Evolutionary conservation across 768 basidiomycete species (phyloP).

Genomic region (Leccinum broughii): DNA sequence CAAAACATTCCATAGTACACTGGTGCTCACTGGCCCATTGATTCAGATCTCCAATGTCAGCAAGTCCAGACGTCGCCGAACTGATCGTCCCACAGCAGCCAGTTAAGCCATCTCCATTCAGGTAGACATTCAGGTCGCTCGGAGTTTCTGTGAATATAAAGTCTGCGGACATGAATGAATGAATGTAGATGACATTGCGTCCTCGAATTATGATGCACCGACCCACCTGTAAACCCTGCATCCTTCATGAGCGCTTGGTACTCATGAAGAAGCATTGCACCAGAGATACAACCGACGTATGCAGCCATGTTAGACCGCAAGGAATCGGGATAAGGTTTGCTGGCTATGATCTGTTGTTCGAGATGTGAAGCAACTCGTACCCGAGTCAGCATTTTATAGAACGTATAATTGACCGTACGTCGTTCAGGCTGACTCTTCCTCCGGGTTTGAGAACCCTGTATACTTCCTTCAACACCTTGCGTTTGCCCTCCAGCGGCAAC

Average conservation of each 20-base stretch:
- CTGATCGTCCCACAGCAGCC: slow-evolving; percentile 6
- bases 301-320: slow-evolving; percentile 42
- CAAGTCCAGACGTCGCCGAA: neutral
- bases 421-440: slow-evolving; percentile 52
- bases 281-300: slow-evolving; percentile 48
- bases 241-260: slow-evolving; percentile 39
- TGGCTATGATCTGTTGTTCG: slow-evolving; percentile 47
- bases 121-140: slow-evolving; percentile 43
- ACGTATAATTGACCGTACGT: slow-evolving; percentile 37
- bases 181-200: neutral
- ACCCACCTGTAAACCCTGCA: slow-evolving; percentile 45
- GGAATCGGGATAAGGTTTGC: slow-evolving; percentile 41
- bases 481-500: slow-evolving; percentile 41
- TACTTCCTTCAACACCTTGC: slow-evolving; percentile 44
- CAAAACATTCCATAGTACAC: neutral
- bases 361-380: neutral
- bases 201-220: neutral
- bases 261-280: slow-evolving; percentile 42
- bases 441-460: slow-evolving; percentile 55
- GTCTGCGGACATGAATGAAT: slow-evolving; percentile 33
- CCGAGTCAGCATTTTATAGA: neutral
- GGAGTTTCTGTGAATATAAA: slow-evolving; percentile 39
- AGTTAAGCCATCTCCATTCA: slow-evolving; percentile 10
- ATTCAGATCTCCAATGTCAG: slow-evolving; percentile 39
- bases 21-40: slow-evolving; percentile 43